These are phyloP conservation scores for Calycina herbarum DNA, from an alignment of 2,329 filamentous ascomycete species.

Conservation along the genomic window DNA sequence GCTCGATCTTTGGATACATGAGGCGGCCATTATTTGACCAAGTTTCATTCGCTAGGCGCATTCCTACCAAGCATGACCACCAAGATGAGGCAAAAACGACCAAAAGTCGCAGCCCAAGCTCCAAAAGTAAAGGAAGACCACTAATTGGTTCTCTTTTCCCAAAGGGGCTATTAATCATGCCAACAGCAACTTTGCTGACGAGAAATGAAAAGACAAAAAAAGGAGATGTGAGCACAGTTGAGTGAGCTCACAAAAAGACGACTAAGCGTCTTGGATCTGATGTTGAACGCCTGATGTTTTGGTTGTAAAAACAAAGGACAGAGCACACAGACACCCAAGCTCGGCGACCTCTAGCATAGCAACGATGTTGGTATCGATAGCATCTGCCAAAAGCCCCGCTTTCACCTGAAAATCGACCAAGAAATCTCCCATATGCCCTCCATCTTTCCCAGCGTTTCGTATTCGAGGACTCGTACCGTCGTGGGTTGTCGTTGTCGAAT, in stretches of 20 bases:
- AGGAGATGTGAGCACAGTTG: slow-evolving; percentile 58
- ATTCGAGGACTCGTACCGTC: slow-evolving; percentile 10
- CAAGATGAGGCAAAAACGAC: not conserved
- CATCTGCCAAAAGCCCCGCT: slow-evolving; percentile 42
- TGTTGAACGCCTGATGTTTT: slow-evolving; percentile 80
- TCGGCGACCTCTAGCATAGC: slow-evolving; percentile 48
- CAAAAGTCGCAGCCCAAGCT: slow-evolving; percentile 8
- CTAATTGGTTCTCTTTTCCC: not conserved
- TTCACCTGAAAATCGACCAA: slow-evolving; percentile 39
- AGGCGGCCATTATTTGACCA: slow-evolving; percentile 15
- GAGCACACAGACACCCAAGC: slow-evolving; percentile 67
- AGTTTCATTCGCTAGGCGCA: slow-evolving; percentile 14
- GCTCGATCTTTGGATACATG: slow-evolving; percentile 20
- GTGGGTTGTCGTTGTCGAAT: slow-evolving; percentile 23
- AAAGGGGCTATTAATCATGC: slow-evolving; percentile 15
- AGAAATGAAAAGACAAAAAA: slow-evolving; percentile 36
- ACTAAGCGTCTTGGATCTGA: slow-evolving; percentile 65
- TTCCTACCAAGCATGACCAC: not conserved
- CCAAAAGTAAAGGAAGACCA: not conserved
- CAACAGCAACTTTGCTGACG: slow-evolving; percentile 27
- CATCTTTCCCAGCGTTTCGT: slow-evolving; percentile 8
- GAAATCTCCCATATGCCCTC: slow-evolving; percentile 21
- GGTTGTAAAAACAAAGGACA: slow-evolving; percentile 82
- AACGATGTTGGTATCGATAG: slow-evolving; percentile 72
- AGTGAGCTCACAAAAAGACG: slow-evolving; percentile 59